Evolutionary conservation across 768 basidiomycete species (phyloP).

Genomic region (Boletus subcaerulescens): DNA sequence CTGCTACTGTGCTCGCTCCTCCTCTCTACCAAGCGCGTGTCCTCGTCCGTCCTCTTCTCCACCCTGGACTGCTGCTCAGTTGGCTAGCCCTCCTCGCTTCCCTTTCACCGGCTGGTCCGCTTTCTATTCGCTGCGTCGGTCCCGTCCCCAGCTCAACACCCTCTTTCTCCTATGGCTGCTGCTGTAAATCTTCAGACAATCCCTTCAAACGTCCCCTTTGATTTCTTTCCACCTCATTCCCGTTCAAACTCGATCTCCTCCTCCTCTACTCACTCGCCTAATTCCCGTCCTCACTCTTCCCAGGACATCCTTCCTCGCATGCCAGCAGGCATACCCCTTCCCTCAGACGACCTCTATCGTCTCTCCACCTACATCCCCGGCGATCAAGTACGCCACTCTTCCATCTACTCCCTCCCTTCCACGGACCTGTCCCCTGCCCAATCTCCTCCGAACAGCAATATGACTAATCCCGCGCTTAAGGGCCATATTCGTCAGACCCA

Average conservation of each 20-base stretch:
- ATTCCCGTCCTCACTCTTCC: constrained; percentile 76
- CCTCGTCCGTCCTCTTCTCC: constrained; percentile 19
- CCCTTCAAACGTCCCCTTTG: constrained; percentile 63
- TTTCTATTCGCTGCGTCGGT: constrained; percentile 30
- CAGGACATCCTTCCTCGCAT: constrained; percentile 60
- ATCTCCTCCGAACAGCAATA: constrained; percentile 74
- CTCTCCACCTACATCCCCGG: constrained; percentile 48
- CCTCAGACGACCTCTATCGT: constrained; percentile 70
- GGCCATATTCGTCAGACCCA: constrained; percentile 72
- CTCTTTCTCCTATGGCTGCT: constrained; percentile 59
- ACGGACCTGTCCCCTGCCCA: constrained; percentile 47
- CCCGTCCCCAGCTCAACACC: constrained; percentile 34
- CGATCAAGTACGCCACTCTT: constrained; percentile 46
- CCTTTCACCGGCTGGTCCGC: constrained; percentile 56
- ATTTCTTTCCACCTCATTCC: constrained; percentile 71
- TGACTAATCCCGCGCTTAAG: constrained; percentile 74
- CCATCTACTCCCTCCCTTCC: constrained; percentile 41
- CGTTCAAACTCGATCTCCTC: constrained; percentile 79
- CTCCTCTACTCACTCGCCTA: constrained; percentile 66
- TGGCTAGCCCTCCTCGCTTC: constrained; percentile 14
- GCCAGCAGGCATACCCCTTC: constrained; percentile 47
- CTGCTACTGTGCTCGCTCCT: constrained; percentile 9
- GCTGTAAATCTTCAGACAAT: constrained; percentile 75
- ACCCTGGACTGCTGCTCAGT: constrained; percentile 18
- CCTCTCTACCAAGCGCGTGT: constrained; percentile 8